Evolutionary conservation across 2,329 filamentous ascomycete genomes (phyloP), one percentile per base, ranked within the genome.

Genomic region (Epichloe sibirici): DNA sequence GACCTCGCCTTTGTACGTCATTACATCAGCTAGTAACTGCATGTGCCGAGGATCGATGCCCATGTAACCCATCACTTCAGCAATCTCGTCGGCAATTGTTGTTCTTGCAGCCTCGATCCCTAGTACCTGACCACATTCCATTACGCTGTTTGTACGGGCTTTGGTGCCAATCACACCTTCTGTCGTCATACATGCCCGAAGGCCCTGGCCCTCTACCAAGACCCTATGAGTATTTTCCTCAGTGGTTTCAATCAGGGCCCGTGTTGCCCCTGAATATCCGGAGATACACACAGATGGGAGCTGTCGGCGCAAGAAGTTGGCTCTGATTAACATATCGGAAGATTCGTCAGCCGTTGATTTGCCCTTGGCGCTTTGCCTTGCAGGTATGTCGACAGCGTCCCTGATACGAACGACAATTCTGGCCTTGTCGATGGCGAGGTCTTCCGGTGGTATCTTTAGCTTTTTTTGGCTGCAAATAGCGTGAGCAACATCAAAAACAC

Each of bases 1-100:
- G 0, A 98, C 88, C 60, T 97, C 91, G 49, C 93, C 93, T 73
- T 96, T 97, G 77, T 91, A 97, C 1, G 93, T 97, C 93, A 98
- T 98, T 51, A 96, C 90, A 63, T 98, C 93, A 11, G 93, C 91
- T 2, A 98, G 81, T 17, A 98, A 79, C 66, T 96, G 86, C 90
- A 98, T 97, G 72, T 98, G 93, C 52, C 93, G 87, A 45, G 90
- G 91, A 69, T 98, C 93, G 62, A 98, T 97, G 68, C 82, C 83
- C 90, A 98, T 96, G 66, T 85, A 83, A 38, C 81, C 81, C 90
- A 97, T 98, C 64, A 97, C 93, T 50, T 78, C 77, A 51, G 77
- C 79, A 62, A 98, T 97, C 72, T 98, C 93, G 45, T 79, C 74
- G 48, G 93, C 87, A 63, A 98, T 97, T 6, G 90, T 95, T 3